Conservation (phyloP, 2,329 filamentous ascomycete genomes). For the Coniella lustricola region DNA sequence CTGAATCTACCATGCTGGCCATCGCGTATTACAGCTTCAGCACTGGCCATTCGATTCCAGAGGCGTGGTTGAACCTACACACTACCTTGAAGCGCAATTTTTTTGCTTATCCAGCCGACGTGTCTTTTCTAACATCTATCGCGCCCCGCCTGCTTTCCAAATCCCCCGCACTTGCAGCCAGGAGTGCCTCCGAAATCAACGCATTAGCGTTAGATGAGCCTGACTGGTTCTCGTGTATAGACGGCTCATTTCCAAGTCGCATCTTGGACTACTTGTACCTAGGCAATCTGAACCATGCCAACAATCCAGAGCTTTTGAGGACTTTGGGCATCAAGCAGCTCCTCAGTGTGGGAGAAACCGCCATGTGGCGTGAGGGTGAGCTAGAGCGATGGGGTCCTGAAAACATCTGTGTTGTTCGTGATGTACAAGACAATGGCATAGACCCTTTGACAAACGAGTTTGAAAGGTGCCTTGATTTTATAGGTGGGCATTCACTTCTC, state of each 20-base stretch:
- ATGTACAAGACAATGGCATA: constrained; percentile 94
- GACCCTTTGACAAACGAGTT: constrained; percentile 86
- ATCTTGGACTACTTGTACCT: constrained; percentile 93
- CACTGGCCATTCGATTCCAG: constrained; percentile 69
- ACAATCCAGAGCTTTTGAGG: constrained; percentile 77
- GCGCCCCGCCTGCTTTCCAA: constrained; percentile 67
- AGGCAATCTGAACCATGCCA: constrained; percentile 87
- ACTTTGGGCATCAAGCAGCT: constrained; percentile 80
- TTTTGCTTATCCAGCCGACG: constrained; percentile 90
- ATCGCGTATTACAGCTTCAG: constrained; percentile 93
- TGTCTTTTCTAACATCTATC: constrained; percentile 70
- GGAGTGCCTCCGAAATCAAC: constrained; percentile 46
- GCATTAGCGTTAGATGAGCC: constrained; percentile 55
- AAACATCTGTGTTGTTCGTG: constrained; percentile 73
- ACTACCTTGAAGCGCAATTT: constrained; percentile 79
- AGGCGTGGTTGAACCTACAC: constrained; percentile 84
- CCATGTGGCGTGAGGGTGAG: constrained; percentile 70
- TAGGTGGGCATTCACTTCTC: constrained; percentile 55
- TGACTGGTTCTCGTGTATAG: constrained; percentile 72
- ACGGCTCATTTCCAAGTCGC: constrained; percentile 85
- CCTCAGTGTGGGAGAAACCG: constrained; percentile 83
- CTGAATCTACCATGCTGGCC: constrained; percentile 81
- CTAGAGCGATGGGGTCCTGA: constrained; percentile 66
- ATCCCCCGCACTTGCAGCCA: constrained; percentile 50
- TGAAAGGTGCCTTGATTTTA: constrained; percentile 78